Conservation (phyloP, 805 yeast species). For the Spathaspora girioi region DNA sequence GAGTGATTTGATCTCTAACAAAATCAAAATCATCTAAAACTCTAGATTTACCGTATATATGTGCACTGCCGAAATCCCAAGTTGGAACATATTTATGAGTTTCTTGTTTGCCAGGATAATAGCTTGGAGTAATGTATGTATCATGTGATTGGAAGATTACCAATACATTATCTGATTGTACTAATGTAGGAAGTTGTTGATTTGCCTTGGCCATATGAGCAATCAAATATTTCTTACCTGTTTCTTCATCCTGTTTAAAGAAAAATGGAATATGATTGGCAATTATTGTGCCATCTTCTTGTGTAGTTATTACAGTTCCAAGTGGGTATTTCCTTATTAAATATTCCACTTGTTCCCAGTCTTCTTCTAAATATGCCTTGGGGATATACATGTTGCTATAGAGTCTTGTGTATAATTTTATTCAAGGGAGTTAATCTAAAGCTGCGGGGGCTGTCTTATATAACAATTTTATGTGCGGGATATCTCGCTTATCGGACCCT, state of each 20-base stretch:
- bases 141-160: conserved; percentile 51
- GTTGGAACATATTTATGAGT: conserved; percentile 68
- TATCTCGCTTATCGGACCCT: neutral
- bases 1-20: conserved; percentile 41
- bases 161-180: conserved; percentile 35
- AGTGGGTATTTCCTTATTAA: conserved; percentile 48
- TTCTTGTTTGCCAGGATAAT: conserved; percentile 53
- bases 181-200: conserved; percentile 45
- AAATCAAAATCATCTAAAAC: conserved; percentile 44
- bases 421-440: too few species aligned
- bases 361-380: conserved; percentile 22
- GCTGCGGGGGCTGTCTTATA: neutral
- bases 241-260: conserved; percentile 30
- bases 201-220: conserved; percentile 56
- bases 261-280: conserved; percentile 60
- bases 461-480: neutral
- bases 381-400: conserved; percentile 35
- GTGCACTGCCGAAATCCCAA: conserved; percentile 62
- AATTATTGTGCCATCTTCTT: conserved; percentile 35
- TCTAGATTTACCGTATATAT: conserved; percentile 49
- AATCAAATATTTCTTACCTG: conserved; percentile 38
- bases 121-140: conserved; percentile 55
- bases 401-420: too few species aligned
- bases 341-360: conserved; percentile 34
- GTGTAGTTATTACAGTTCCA: conserved; percentile 45